phyloP scores from a whole-genome alignment of 208 protist species.

The Leishmania lainsoni region DNA sequence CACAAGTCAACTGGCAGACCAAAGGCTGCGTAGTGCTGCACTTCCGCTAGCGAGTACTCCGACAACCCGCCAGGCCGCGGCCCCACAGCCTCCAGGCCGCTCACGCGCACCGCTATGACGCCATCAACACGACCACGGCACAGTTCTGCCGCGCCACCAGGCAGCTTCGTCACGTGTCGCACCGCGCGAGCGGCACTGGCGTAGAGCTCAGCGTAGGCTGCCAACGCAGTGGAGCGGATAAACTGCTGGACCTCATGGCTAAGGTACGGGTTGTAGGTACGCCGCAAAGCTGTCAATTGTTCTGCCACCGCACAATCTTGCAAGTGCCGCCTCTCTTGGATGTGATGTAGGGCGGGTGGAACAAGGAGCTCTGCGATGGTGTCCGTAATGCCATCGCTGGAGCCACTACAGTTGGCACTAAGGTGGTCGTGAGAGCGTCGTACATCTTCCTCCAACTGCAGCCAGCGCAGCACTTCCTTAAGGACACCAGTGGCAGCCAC shows the following conservation, averaged over 20 bases:
- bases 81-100: slow-evolving; percentile 33
- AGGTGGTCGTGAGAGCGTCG: slow-evolving; percentile 33
- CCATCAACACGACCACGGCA: slow-evolving; percentile 25
- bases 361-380: slow-evolving; percentile 25
- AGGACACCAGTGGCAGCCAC: slow-evolving; percentile 31
- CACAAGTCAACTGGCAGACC: slow-evolving; percentile 57
- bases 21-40: slow-evolving; percentile 69
- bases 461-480: slow-evolving; percentile 33
- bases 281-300: slow-evolving; percentile 58
- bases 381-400: slow-evolving; percentile 7
- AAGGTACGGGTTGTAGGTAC: slow-evolving; percentile 78
- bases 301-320: slow-evolving; percentile 44
- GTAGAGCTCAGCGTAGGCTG: slow-evolving; percentile 84
- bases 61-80: slow-evolving; percentile 29
- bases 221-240: slow-evolving; percentile 61
- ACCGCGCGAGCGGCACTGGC: slow-evolving; percentile 31
- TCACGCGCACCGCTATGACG: slow-evolving; percentile 37
- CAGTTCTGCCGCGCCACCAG: slow-evolving; percentile 22
- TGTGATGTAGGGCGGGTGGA: slow-evolving; percentile 47
- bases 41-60: slow-evolving; percentile 44
- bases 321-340: slow-evolving; percentile 46
- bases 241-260: slow-evolving; percentile 68
- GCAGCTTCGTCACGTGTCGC: slow-evolving; percentile 27
- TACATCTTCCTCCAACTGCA: slow-evolving; percentile 35
- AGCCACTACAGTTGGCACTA: slow-evolving; percentile 16